Conservation (phyloP, 73 alveolate species). For the Paramecium biaurelia region DNA sequence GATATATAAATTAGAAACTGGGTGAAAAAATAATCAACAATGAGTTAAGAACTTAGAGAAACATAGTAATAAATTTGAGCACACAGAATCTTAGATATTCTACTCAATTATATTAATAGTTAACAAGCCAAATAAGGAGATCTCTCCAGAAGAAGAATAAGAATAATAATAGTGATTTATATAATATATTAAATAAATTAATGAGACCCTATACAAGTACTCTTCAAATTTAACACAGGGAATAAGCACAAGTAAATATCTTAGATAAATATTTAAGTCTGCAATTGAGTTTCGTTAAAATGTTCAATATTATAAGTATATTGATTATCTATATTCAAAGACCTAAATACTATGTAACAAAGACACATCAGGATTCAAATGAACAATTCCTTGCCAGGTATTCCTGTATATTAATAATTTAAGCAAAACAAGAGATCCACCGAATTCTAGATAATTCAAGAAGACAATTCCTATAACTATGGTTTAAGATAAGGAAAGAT, state of each 20-base stretch:
- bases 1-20: no score
- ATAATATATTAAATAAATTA: neutral
- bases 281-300: constrained; percentile 8
- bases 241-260: neutral
- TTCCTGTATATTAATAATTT: neutral
- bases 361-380: constrained; percentile 1
- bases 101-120: no score
- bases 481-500: constrained; percentile 40
- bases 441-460: constrained; percentile 36
- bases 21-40: no score
- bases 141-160: neutral
- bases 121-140: no score
- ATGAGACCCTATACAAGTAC: constrained; percentile 42
- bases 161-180: neutral
- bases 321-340: neutral
- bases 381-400: constrained; percentile 5
- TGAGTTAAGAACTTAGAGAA: no score
- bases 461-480: neutral
- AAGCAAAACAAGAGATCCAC: constrained; percentile 7
- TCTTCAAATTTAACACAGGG: neutral
- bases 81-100: no score
- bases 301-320: constrained; percentile 14
- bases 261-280: neutral
- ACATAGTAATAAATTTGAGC: no score
- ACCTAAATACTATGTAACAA: constrained; percentile 42